Evolutionary conservation across 306 rosid species (phyloP), one percentile per base, ranked within the genome.

Genomic region (Nissolia schottii): DNA sequence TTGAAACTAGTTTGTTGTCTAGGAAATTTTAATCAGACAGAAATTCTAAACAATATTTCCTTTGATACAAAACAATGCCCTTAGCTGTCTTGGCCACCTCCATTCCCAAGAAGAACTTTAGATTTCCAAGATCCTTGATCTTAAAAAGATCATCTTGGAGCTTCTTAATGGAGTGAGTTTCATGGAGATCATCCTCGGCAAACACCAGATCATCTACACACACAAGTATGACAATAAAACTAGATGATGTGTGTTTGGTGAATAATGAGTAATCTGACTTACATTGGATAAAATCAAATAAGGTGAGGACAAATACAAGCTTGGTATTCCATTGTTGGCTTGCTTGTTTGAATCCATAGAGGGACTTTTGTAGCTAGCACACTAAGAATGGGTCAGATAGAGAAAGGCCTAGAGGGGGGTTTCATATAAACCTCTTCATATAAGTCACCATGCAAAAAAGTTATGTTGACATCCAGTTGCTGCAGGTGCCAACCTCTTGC

Each of bases 221-320:
- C 6, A 41, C 46, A 0, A 41, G 49, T 0, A 41, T 14, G 5
- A 3, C 5, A 3, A 6, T 41, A 2, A 41, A 12, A 3, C 18
- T 1, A 0, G n/a, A 4, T 2, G 16, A 1, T 1, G 16, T 13
- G 14, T 5, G 3, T 1, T 41, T 41, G 4, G 2, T 41, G 3
- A 41, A 41, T 1, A 41, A 8, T 2, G 5, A 12, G 16, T 41
- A 41, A 13, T 41, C 6, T 12, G n/a, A 13, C 7, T 13, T 12
- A 0, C 1, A 41, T 6, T 41, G 16, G 0, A 2, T 2, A 2
- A 2, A 13, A 0, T 16, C 48, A 3, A 1, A 0, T 0, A 0
- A 2, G 1, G 12, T 3, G 1, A 38, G 14, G 12, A 13, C 14
- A 13, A 0, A 9, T 1, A 4, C 0, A 2, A 38, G 12, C 3